phyloP scores from a whole-genome alignment of 2,329 filamentous ascomycete genomes.

The Acrocalymma vagum region DNA sequence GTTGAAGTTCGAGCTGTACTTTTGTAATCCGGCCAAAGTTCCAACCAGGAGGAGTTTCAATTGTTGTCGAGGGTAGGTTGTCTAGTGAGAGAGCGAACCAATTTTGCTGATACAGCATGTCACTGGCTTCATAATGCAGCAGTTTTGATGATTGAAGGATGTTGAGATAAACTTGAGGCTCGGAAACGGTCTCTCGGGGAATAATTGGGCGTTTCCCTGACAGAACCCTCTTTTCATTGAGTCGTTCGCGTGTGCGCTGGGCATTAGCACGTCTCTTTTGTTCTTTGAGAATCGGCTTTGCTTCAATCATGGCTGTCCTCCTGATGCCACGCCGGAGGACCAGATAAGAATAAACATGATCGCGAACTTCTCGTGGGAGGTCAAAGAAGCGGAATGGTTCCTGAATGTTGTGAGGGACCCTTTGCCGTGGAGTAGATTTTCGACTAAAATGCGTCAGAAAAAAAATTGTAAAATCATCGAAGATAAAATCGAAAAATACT shows the following conservation, averaged over 20 bases:
- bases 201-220: slow-evolving; percentile 27
- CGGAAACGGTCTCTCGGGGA: slow-evolving; percentile 15
- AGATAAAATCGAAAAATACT: too few species aligned
- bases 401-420: slow-evolving; percentile 3
- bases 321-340: slow-evolving; percentile 25
- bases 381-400: slow-evolving; percentile 36
- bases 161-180: slow-evolving; percentile 30
- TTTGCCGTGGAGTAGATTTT: not conserved
- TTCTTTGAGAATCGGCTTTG: slow-evolving; percentile 28
- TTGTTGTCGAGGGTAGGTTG: slow-evolving; percentile 26
- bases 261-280: slow-evolving; percentile 34
- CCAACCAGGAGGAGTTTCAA: slow-evolving; percentile 37
- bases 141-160: slow-evolving; percentile 29
- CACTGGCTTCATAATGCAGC: slow-evolving; percentile 33
- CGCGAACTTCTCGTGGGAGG: slow-evolving; percentile 36
- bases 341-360: slow-evolving; percentile 38
- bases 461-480: too few species aligned
- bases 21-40: slow-evolving; percentile 28
- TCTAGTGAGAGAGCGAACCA: slow-evolving; percentile 38
- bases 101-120: slow-evolving; percentile 36
- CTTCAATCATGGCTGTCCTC: slow-evolving; percentile 27
- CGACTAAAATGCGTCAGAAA: too few species aligned
- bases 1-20: slow-evolving; percentile 35
- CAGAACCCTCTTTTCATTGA: slow-evolving; percentile 32
- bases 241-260: slow-evolving; percentile 27